These are phyloP conservation scores for Ramularia collo-cygni DNA, from an alignment of 2,329 filamentous ascomycete genomes.

Conservation along the genomic window DNA sequence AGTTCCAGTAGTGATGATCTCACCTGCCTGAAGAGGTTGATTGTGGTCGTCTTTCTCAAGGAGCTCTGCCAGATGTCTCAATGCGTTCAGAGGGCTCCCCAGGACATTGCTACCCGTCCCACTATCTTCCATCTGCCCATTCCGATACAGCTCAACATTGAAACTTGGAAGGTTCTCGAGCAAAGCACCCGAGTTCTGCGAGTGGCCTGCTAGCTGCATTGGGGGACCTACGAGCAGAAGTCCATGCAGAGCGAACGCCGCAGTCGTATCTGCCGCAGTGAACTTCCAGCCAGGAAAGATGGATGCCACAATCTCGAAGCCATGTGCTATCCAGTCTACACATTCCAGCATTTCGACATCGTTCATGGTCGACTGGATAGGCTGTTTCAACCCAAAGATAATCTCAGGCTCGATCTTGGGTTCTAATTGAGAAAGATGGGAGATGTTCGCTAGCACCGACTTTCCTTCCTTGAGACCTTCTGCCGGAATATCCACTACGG, in stretches of 20 bases:
- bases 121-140: slow-evolving; percentile 13
- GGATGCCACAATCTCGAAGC: slow-evolving; percentile 16
- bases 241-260: slow-evolving; percentile 18
- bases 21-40: slow-evolving; percentile 13
- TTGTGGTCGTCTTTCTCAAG: slow-evolving; percentile 18
- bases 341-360: slow-evolving; percentile 16
- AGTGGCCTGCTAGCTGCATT: slow-evolving; percentile 4
- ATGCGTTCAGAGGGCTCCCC: slow-evolving; percentile 17
- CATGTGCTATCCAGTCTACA: slow-evolving; percentile 17
- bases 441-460: slow-evolving; percentile 14
- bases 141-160: slow-evolving; percentile 10
- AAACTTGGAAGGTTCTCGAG: slow-evolving; percentile 15
- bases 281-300: slow-evolving; percentile 20
- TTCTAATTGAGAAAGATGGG: slow-evolving; percentile 16
- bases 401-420: slow-evolving; percentile 20
- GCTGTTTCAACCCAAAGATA: slow-evolving; percentile 13
- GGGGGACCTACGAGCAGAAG: slow-evolving; percentile 16
- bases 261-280: slow-evolving; percentile 18
- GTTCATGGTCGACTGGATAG: slow-evolving; percentile 11
- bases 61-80: slow-evolving; percentile 13
- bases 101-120: slow-evolving; percentile 16
- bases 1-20: slow-evolving; percentile 18
- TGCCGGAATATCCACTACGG: slow-evolving; percentile 14
- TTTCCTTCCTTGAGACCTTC: slow-evolving; percentile 13
- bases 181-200: slow-evolving; percentile 3